Evolutionary conservation across 2,329 filamentous ascomycete species (phyloP), one percentile per base, ranked within the genome.

Genomic region (Trichoderma sp.): DNA sequence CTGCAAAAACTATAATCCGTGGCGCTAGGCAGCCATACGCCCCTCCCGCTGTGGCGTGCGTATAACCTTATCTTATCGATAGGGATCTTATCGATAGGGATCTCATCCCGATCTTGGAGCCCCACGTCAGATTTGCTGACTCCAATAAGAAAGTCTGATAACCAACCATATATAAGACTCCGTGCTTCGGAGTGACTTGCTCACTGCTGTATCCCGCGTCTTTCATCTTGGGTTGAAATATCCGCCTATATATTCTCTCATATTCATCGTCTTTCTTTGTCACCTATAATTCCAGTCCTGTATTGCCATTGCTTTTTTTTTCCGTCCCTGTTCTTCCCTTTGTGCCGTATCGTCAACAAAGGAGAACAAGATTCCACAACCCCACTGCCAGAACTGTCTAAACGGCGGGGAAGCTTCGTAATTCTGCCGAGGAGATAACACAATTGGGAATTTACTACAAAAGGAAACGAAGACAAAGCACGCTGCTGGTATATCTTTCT

Each of bases 1-100:
- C 1, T 66, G 84, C 75, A 82, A 81, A 7, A 86, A 83, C 64
- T 64, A 80, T 85, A n/a, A 77, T 83, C 83, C 84, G 83, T 71
- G 60, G 71, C 80, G 68, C 80, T 81, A 81, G 76, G 11, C 11
- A 4, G 35, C 3, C 35, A 7, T 3, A 11, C 21, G 24, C 29
- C 7, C 72, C 31, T 11, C 14, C 8, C 18, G 21, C 1, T 18
- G 9, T 56, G 60, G 75, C 59, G 77, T 78, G 75, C n/a, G 21
- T n/a, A 29, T 73, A 29, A 12, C 24, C 41, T 56, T 73, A 73
- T 79, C 77, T 79, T 79, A 79, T 79, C 78, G 64, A 75, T 75
- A 62, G 41, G 5, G 2, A 73, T 79, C 76, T 79, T 79, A 79
- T 79, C 78, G 64, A 75, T 75, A 62, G 41, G 5, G 6, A 7